These are phyloP conservation scores for Aspergillus vadensis DNA, from an alignment of 2,329 filamentous ascomycete species.

Conservation along the genomic window DNA sequence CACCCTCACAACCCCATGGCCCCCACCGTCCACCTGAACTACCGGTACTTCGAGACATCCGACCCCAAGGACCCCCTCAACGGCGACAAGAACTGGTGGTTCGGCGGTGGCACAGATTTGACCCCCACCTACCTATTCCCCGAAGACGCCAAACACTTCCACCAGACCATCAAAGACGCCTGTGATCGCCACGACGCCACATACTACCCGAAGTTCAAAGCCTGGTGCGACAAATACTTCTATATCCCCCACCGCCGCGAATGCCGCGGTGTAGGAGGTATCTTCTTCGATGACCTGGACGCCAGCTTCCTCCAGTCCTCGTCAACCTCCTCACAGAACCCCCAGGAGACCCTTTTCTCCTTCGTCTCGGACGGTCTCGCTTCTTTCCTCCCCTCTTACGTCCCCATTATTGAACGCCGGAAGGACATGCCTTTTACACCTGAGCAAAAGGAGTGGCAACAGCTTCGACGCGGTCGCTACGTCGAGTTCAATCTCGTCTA, in stretches of 20 bases:
- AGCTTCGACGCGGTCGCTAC: conserved; percentile 88
- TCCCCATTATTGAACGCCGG: conserved; percentile 82
- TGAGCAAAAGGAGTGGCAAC: conserved; percentile 93
- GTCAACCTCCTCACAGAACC: conserved; percentile 64
- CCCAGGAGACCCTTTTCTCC: conserved; percentile 84
- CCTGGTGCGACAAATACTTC: conserved; percentile 98
- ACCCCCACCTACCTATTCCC: conserved; percentile 95
- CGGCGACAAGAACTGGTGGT: conserved; percentile 84
- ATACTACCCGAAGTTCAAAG: conserved; percentile 94
- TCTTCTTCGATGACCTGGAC: conserved; percentile 98
- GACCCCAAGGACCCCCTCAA: conserved; percentile 73
- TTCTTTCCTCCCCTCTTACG: conserved; percentile 85
- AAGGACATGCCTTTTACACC: conserved; percentile 91
- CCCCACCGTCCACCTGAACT: conserved; percentile 96
- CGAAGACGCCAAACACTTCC: conserved; percentile 96
- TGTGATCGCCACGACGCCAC: conserved; percentile 91
- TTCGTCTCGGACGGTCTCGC: conserved; percentile 84
- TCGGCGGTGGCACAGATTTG: conserved; percentile 90
- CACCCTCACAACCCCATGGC: conserved; percentile 96
- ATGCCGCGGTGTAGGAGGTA: conserved; percentile 84
- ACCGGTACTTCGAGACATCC: conserved; percentile 96
- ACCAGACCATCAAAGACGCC: conserved; percentile 85
- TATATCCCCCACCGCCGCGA: conserved; percentile 88
- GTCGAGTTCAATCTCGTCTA: conserved; percentile 99
- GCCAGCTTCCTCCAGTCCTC: conserved; percentile 48